Conservation (phyloP, 2,329 filamentous ascomycete species). For the Thermoascus crustaceus region DNA sequence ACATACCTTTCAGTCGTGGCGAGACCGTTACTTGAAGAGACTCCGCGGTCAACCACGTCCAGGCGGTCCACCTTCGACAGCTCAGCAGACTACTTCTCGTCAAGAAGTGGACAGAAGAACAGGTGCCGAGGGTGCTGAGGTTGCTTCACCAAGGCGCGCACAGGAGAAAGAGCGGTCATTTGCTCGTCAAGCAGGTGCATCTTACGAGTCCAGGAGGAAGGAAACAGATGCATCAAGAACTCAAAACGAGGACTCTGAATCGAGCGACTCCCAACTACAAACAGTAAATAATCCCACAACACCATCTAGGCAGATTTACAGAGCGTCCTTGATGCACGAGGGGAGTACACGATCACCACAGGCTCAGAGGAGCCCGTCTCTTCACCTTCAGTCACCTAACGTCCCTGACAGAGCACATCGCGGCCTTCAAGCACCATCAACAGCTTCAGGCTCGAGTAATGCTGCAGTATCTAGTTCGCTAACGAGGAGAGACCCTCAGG, state of each 20-base stretch:
- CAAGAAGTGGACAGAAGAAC: not conserved
- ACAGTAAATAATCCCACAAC: no score
- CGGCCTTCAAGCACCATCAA: not conserved
- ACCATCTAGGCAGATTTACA: no score
- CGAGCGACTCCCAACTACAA: no score
- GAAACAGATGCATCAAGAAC: no score
- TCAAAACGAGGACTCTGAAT: no score
- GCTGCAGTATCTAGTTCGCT: no score
- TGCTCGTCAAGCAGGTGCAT: no score
- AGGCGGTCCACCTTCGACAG: constrained; percentile 15
- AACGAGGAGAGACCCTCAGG: no score
- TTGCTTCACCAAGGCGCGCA: no score
- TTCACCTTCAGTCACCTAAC: not conserved
- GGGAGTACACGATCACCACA: not conserved
- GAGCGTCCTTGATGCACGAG: no score
- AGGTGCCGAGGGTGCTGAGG: no score
- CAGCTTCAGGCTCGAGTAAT: not conserved
- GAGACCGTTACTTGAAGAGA: constrained; percentile 38
- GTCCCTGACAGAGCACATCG: not conserved
- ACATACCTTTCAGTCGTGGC: constrained; percentile 43
- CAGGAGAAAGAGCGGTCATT: not conserved
- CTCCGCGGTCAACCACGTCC: constrained; percentile 30
- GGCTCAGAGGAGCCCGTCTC: not conserved
- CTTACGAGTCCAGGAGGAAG: no score
- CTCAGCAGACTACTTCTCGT: constrained; percentile 3